phyloP scores from a whole-genome alignment of 1,284 basidiomycete genomes.

The Heterobasidion irregulare region DNA sequence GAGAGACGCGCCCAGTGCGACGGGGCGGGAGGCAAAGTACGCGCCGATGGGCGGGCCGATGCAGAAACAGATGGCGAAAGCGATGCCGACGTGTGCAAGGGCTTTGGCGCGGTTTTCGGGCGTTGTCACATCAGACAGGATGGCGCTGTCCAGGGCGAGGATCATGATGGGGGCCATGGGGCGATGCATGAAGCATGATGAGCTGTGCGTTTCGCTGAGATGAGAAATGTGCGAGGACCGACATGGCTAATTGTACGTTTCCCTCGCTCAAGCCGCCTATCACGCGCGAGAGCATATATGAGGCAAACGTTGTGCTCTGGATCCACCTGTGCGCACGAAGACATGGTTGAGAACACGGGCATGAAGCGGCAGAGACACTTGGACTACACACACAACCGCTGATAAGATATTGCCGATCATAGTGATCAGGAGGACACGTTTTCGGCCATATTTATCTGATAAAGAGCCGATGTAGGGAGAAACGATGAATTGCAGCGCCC shows the following conservation, averaged over 20 bases:
- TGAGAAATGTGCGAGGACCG: constrained; percentile 17
- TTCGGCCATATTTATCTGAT: constrained; percentile 83
- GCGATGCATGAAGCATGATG: not conserved
- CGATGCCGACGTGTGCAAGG: constrained; percentile 87
- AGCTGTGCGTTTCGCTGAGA: constrained; percentile 1
- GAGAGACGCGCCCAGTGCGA: constrained; percentile 45
- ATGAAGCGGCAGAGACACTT: not conserved
- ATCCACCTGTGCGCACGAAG: constrained; percentile 57
- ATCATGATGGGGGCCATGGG: not conserved
- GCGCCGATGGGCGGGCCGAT: constrained; percentile 80
- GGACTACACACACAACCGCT: constrained; percentile 59
- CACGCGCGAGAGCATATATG: constrained; percentile 82
- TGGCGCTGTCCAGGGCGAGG: constrained; percentile 48
- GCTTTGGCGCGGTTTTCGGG: constrained; percentile 71
- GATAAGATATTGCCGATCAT: constrained; percentile 92
- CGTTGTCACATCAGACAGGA: constrained; percentile 82
- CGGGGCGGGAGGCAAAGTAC: constrained; percentile 68
- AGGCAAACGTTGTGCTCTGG: constrained; percentile 76
- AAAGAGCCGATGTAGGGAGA: constrained; percentile 78
- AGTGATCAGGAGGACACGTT: constrained; percentile 67
- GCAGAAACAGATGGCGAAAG: constrained; percentile 89
- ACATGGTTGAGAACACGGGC: not conserved
- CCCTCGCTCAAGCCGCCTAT: constrained; percentile 88
- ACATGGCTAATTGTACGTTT: constrained; percentile 79
- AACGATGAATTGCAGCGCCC: constrained; percentile 80